phyloP scores from a whole-genome alignment of 306 rosid species.

The Lathyrus sativus region DNA sequence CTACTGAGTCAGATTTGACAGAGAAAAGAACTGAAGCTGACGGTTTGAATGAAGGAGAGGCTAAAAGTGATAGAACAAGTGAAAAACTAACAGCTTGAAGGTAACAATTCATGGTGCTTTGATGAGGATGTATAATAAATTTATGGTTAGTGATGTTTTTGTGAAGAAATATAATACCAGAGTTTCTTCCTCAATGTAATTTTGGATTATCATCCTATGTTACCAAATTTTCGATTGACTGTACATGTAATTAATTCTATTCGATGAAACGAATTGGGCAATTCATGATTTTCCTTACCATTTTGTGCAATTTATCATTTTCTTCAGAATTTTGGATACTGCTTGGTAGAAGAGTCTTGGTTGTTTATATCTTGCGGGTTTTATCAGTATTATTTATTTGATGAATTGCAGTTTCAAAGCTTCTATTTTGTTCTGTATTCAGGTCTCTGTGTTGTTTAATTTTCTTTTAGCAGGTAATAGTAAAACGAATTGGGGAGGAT shows the following conservation, averaged over 20 bases:
- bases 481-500: background rate
- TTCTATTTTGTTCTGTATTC: slow-evolving; percentile 10
- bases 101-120: slow-evolving; percentile 14
- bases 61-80: slow-evolving; percentile 45
- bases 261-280: slow-evolving; percentile 35
- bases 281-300: slow-evolving; percentile 25
- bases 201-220: slow-evolving; percentile 31
- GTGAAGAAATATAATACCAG: slow-evolving; percentile 24
- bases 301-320: no score
- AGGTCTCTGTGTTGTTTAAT: background rate
- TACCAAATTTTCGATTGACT: slow-evolving; percentile 15
- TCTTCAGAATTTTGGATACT: slow-evolving; percentile 21
- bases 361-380: slow-evolving; percentile 10
- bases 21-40: slow-evolving; percentile 35
- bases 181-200: slow-evolving; percentile 25
- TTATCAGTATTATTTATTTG: slow-evolving; percentile 16
- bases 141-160: slow-evolving; percentile 7
- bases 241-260: slow-evolving; percentile 40
- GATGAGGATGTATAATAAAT: slow-evolving; percentile 30
- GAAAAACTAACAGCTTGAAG: slow-evolving; percentile 46
- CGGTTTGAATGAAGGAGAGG: slow-evolving; percentile 33
- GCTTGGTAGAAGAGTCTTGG: background rate
- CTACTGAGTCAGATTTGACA: slow-evolving; percentile 37
- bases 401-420: background rate
- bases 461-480: background rate